Percentiles rank a stretch among this genome's conserved stretches.
Conservation (phyloP, 2,329 filamentous ascomycete species). For the Aureobasidium sp. region DNA sequence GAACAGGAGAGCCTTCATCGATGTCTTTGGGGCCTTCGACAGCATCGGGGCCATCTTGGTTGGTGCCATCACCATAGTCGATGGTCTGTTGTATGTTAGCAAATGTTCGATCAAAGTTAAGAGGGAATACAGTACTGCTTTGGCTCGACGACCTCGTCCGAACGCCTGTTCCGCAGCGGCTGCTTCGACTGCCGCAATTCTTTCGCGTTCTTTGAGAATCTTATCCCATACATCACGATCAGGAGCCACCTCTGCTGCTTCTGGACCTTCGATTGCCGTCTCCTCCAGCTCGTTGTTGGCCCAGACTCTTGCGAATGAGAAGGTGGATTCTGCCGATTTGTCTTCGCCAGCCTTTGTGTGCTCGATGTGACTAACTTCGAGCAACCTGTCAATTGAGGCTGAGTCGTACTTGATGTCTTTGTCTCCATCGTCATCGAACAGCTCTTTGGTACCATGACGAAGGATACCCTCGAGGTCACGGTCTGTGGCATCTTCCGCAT, state of each 20-base stretch:
- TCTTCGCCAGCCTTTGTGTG: slow-evolving; percentile 58
- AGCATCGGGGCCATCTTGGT: slow-evolving; percentile 19
- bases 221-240: slow-evolving; percentile 77
- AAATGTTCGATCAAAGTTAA: background rate
- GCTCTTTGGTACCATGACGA: slow-evolving; percentile 72
- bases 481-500: slow-evolving; percentile 67
- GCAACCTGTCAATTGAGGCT: slow-evolving; percentile 72
- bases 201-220: slow-evolving; percentile 76
- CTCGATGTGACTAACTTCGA: slow-evolving; percentile 79
- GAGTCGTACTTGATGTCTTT: slow-evolving; percentile 73
- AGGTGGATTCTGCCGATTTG: slow-evolving; percentile 64
- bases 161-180: slow-evolving; percentile 63
- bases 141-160: slow-evolving; percentile 70
- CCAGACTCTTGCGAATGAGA: slow-evolving; percentile 88
- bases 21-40: slow-evolving; percentile 17
- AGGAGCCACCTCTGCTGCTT: slow-evolving; percentile 40
- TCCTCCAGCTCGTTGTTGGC: slow-evolving; percentile 68
- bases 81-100: slow-evolving; percentile 29
- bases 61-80: slow-evolving; percentile 40
- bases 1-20: background rate
- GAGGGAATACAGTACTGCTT: slow-evolving; percentile 23
- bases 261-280: slow-evolving; percentile 46
- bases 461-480: slow-evolving; percentile 81
- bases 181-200: slow-evolving; percentile 63
- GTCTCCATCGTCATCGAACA: slow-evolving; percentile 70